Evolutionary conservation across 2,329 filamentous ascomycete species (phyloP), one percentile per base, ranked within the genome.

Genomic region (Penicillium sp.): DNA sequence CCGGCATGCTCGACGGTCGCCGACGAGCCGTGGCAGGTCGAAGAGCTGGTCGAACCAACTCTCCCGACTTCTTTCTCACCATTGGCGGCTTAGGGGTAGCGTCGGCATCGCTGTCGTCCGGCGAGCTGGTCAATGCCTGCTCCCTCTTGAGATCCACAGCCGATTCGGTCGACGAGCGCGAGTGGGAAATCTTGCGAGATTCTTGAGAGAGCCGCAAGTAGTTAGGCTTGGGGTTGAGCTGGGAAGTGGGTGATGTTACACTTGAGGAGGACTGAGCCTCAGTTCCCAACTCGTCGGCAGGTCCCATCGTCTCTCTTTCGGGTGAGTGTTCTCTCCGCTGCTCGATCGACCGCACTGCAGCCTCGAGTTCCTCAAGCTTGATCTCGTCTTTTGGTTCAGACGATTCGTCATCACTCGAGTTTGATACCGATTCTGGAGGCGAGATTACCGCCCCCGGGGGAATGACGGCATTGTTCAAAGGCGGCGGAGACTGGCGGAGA

Each of bases 11-110:
- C 3, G 91, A 96, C 0, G 94, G 94, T 59, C 95, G 86, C 65
- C 91, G 85, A 65, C 86, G 85, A n/a, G 79, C 75, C 14, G 90
- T 90, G 12, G 91, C 83, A 41, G 89, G 87, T 53, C 95, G 88
- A 54, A 99, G 84, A 20, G 95, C 95, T 12, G 95, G 95, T 69
- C 95, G 89, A 59, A 99, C 95, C 38, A 99, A 84, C 78, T 99
- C 95, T 37, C 95, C 95, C 41, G 95, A 98, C 83, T 99, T 99
- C 82, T 99, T 99, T 70, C 95, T 88, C 11, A 99, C 88, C 87
- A 98, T 96, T 55, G 88, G 88, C n/a, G 93, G 92, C 78, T 95
- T 96, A 69, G 80, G 82, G 60, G 86, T 82, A 67, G 82, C 83
- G 48, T 83, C 84, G 35, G 89, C 88, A 61, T 90, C 76, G 57